Conservation (phyloP, 352 stramenopile genomes). For the Elongisporangium prolatum region DNA sequence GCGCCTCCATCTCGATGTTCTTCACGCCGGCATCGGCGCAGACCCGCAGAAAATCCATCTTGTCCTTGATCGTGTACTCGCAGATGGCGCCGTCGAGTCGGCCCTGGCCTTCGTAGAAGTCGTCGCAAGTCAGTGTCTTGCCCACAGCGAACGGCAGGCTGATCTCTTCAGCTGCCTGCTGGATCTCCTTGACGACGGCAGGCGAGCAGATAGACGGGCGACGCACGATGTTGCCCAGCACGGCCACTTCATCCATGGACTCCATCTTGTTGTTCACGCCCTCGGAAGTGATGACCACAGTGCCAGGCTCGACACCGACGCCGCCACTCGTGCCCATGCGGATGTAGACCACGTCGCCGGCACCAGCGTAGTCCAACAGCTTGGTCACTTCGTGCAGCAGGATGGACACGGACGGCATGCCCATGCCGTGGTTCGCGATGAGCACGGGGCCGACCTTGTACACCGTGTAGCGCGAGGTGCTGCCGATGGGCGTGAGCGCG, state of each 20-base stretch:
- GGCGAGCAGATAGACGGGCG: conserved; percentile 52
- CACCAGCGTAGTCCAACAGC: conserved; percentile 71
- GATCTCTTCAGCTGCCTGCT: conserved; percentile 38
- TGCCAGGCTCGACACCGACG: conserved; percentile 68
- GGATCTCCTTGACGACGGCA: conserved; percentile 51
- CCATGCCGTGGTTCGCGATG: conserved; percentile 78
- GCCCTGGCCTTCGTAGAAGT: conserved; percentile 84
- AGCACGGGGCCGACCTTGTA: conserved; percentile 82
- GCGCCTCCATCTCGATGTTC: conserved; percentile 87
- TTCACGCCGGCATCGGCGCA: conserved; percentile 49
- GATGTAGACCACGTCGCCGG: conserved; percentile 55
- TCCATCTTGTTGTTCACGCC: conserved; percentile 78
- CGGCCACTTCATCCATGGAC: conserved; percentile 53
- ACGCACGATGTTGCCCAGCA: conserved; percentile 48
- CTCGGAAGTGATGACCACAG: conserved; percentile 78
- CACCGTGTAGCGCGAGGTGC: conserved; percentile 64
- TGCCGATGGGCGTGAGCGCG: conserved; percentile 50
- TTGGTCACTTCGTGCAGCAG: conserved; percentile 82
- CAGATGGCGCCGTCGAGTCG: conserved; percentile 80
- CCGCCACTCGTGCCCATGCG: conserved; percentile 80
- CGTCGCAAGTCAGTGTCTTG: conserved; percentile 83
- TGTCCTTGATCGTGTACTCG: conserved; percentile 75
- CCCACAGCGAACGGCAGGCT: conserved; percentile 52
- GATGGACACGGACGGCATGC: conserved; percentile 75
- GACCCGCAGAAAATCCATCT: conserved; percentile 62